These are phyloP conservation scores for Porcisia hertigi DNA, from an alignment of 208 protist species.

Conservation along the genomic window DNA sequence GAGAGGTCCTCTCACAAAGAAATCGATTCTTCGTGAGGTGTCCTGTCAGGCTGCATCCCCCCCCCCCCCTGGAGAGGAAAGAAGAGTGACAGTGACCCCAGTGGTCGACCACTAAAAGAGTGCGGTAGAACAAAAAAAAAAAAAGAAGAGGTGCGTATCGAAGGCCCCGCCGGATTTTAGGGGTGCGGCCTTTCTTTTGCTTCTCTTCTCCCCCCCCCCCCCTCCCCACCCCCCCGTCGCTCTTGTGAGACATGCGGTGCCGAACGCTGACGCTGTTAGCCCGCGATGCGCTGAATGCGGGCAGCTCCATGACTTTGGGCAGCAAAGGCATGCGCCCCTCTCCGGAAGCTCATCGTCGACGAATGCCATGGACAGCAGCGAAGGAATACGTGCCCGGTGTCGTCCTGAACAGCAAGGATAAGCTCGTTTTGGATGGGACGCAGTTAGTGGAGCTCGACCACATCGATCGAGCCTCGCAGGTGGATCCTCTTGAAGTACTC, in stretches of 20 bases:
- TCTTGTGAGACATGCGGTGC: conserved; percentile 14
- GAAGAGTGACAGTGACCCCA: too few species aligned
- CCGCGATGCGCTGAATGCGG: conserved; percentile 74
- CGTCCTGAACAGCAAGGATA: conserved; percentile 82
- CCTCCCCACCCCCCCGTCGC: too few species aligned
- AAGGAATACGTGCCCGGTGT: conserved; percentile 83
- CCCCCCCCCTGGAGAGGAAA: too few species aligned
- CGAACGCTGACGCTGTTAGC: conserved; percentile 27
- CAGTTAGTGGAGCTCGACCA: conserved; percentile 79
- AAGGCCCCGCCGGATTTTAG: too few species aligned
- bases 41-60: too few species aligned
- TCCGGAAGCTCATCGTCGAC: conserved; percentile 67
- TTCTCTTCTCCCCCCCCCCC: too few species aligned
- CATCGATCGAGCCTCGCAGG: conserved; percentile 75
- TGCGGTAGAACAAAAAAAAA: too few species aligned
- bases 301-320: conserved; percentile 88
- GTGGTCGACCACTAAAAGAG: too few species aligned
- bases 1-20: too few species aligned
- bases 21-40: too few species aligned
- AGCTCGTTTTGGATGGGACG: conserved; percentile 78
- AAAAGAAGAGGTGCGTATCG: too few species aligned
- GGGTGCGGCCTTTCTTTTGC: too few species aligned
- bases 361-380: conserved; percentile 89
- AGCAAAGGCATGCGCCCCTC: conserved; percentile 71
- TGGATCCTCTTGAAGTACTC: conserved; percentile 85